These are phyloP conservation scores for Ceratobasidium sp. DNA, from an alignment of 1,284 basidiomycete genomes.

Conservation along the genomic window DNA sequence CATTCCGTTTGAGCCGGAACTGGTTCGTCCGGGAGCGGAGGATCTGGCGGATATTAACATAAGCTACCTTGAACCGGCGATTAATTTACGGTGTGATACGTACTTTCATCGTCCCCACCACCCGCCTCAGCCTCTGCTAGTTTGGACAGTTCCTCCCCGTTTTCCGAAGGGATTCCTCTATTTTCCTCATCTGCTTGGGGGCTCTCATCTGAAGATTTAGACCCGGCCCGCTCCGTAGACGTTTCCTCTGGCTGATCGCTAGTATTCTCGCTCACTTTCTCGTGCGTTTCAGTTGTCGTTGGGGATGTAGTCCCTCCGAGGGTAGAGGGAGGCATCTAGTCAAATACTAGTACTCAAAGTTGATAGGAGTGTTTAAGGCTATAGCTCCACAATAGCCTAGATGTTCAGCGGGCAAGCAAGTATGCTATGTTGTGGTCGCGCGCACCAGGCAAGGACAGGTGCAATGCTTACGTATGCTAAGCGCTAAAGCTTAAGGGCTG, in stretches of 20 bases:
- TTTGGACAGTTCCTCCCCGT: not conserved
- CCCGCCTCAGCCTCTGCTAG: not conserved
- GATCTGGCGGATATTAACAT: constrained; percentile 10
- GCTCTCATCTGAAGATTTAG: not conserved
- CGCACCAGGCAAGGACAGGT: too few relatives aligned
- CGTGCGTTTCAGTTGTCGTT: not conserved
- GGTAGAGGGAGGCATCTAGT: not conserved
- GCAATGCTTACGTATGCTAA: too few relatives aligned
- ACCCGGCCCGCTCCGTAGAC: not conserved
- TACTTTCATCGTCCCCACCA: constrained; percentile 26
- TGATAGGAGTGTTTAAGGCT: too few relatives aligned
- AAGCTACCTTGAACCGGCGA: too few relatives aligned
- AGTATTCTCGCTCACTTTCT: not conserved
- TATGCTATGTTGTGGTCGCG: too few relatives aligned
- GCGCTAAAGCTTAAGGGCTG: too few relatives aligned
- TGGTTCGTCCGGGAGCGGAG: constrained; percentile 36
- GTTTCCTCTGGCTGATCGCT: not conserved
- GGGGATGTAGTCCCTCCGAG: not conserved
- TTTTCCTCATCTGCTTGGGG: not conserved
- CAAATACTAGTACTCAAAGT: too few relatives aligned
- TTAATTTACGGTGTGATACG: too few relatives aligned
- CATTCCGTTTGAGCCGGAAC: constrained; percentile 62
- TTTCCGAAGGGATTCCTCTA: not conserved
- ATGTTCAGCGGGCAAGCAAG: too few relatives aligned
- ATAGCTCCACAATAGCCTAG: too few relatives aligned